Percentiles rank a stretch among this genome's conserved stretches.
Conservation (phyloP, 345 rosid genomes). For the Eucalyptus sp. region DNA sequence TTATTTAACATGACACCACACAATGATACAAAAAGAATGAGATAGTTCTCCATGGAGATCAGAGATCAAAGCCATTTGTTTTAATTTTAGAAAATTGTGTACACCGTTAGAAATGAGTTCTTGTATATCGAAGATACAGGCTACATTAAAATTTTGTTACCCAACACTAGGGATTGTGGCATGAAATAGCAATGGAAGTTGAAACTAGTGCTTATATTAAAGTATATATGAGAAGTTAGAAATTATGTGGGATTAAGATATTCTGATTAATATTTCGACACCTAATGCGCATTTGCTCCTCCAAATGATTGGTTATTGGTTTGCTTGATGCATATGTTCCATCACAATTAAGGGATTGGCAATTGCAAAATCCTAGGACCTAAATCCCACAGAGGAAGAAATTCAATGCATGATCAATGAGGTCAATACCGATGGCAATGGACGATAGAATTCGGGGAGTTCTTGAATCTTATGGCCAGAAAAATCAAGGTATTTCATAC, state of each 20-base stretch:
- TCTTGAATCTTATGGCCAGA: constrained; percentile 55
- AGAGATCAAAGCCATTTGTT: neutral
- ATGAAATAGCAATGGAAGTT: neutral
- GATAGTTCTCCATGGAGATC: neutral
- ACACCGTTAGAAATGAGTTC: neutral
- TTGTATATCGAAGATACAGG: neutral
- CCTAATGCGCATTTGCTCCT: neutral
- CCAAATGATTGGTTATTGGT: neutral
- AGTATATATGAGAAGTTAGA: no score
- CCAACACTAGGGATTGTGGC: neutral
- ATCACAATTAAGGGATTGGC: constrained; percentile 50
- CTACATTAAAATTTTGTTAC: neutral
- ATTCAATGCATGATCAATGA: constrained; percentile 43
- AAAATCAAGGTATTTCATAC: constrained; percentile 39
- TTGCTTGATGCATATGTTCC: constrained; percentile 20
- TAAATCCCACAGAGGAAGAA: constrained; percentile 48
- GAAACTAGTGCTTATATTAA: no score
- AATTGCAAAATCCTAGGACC: constrained; percentile 30
- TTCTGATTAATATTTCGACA: no score
- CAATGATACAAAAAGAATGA: neutral
- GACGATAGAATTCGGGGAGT: constrained; percentile 49
- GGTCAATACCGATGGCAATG: constrained; percentile 43
- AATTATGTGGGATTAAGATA: no score
- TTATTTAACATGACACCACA: neutral
- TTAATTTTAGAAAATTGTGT: neutral